Evolutionary conservation across 345 rosid species (phyloP).

Genomic region (Psidium guajava): DNA sequence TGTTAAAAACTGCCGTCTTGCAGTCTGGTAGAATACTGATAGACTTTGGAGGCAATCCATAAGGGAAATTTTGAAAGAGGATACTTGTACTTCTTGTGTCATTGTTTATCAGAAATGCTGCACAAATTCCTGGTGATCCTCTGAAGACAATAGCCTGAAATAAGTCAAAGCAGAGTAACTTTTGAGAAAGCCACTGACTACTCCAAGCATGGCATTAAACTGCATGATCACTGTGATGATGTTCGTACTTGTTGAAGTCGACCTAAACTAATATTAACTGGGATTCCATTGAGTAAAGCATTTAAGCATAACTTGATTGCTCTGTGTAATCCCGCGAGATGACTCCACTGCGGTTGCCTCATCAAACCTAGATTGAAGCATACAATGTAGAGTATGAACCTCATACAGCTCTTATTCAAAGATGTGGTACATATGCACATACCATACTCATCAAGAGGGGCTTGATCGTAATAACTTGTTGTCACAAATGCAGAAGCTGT

Average conservation of each 20-base stretch:
- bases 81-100: constrained; percentile 16
- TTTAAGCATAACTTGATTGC: constrained; percentile 44
- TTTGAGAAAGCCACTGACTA: background rate
- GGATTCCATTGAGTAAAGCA: constrained; percentile 44
- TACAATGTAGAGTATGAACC: background rate
- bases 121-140: constrained; percentile 29
- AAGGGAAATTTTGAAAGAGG: constrained; percentile 31
- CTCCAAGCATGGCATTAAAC: background rate
- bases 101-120: constrained; percentile 62
- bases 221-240: background rate
- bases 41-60: constrained; percentile 49
- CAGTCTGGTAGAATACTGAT: constrained; percentile 72
- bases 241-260: constrained; percentile 46
- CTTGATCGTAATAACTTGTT: constrained; percentile 64
- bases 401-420: background rate
- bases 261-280: constrained; percentile 23
- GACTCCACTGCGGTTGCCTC: constrained; percentile 77
- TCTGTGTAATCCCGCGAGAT: constrained; percentile 62
- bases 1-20: constrained; percentile 54
- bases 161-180: background rate
- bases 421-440: background rate
- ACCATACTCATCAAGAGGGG: constrained; percentile 91
- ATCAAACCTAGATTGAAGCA: constrained; percentile 26
- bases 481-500: constrained; percentile 40
- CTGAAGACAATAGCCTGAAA: constrained; percentile 55